Conservation (phyloP, 306 rosid species). For the Astragalus membranaceus region DNA sequence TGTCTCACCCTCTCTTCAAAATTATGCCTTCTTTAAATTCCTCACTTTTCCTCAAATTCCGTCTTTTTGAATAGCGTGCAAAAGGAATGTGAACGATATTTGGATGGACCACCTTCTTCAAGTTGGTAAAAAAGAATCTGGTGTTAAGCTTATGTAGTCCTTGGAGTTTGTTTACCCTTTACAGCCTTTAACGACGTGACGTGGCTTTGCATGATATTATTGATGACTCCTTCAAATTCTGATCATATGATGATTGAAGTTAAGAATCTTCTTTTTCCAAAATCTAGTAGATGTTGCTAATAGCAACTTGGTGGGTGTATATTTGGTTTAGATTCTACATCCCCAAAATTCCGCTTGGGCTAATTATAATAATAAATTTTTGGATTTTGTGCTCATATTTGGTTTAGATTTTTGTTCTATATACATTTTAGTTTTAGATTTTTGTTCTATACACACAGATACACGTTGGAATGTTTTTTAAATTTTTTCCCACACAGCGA, state of each 20-base stretch:
- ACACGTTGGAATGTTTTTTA: too few relatives aligned
- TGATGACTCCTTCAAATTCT: neutral
- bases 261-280: neutral
- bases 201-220: constrained; percentile 21
- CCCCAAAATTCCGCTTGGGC: too few relatives aligned
- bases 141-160: neutral
- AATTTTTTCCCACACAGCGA: too few relatives aligned
- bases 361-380: too few relatives aligned
- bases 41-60: constrained; percentile 14
- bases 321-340: too few relatives aligned
- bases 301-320: too few relatives aligned
- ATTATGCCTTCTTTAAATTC: constrained; percentile 12
- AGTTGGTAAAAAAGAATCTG: constrained; percentile 21
- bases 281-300: too few relatives aligned
- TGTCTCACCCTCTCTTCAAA: neutral
- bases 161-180: constrained; percentile 28
- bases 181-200: constrained; percentile 34
- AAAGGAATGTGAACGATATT: constrained; percentile 48
- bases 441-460: too few relatives aligned
- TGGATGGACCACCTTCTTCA: constrained; percentile 23
- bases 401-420: too few relatives aligned
- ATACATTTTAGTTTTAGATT: too few relatives aligned
- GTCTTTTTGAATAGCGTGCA: constrained; percentile 16
- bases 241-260: neutral
- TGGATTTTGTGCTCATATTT: too few relatives aligned